Base-by-base conservation (phyloP, 2,329 filamentous ascomycete species). In the Pseudocercospora cruenta region DNA sequence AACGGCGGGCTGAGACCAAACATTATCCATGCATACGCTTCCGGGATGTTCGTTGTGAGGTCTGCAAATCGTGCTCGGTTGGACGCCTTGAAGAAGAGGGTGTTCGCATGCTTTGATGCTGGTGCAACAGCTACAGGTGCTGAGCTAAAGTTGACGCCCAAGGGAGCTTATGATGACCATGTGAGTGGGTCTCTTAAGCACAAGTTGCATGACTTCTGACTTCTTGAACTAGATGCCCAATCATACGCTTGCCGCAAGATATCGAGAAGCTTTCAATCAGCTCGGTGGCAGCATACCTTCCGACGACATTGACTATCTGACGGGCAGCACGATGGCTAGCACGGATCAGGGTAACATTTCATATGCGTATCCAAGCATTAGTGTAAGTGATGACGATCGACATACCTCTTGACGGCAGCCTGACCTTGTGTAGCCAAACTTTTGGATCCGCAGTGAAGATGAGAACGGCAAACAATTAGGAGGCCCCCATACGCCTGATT, bases 271-370 rank as follows among this genome's bases (percentile, higher is more conserved):
- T 58, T 75, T 80, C 75, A 73, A 76, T 67, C 22, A 66, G 58
- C 66, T 79, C 58, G 76, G 74, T 10, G 76, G 80, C 1, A 66
- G 71, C 3, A 79, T 82, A 1, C 74, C 78, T 0, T 67, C 67
- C 0, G 77, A 78, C 10, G 80, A 82, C 2, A 58, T 81, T 6
- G 83, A 84, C 63, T 75, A 80, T 60, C 74, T 80, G 9, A 71
- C 75, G 3, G 82, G 82, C 0, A 72, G 76, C 24, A 83, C 81
- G n/a, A 81, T 79, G 71, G 86, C 86, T 4, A 86, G 84, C 68
- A 87, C 85, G 0, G 87, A 89, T 71, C 85, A 88, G 76, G 87
- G 87, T 0, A 82, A 89, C 67, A 75, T 88, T 62, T 87, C 83
- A 69, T 84, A 88, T 70, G 83, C 80, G 0, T 81, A 88, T 79